Conservation (phyloP, 1,284 basidiomycete genomes). For the Boletus albobrunnescens region DNA sequence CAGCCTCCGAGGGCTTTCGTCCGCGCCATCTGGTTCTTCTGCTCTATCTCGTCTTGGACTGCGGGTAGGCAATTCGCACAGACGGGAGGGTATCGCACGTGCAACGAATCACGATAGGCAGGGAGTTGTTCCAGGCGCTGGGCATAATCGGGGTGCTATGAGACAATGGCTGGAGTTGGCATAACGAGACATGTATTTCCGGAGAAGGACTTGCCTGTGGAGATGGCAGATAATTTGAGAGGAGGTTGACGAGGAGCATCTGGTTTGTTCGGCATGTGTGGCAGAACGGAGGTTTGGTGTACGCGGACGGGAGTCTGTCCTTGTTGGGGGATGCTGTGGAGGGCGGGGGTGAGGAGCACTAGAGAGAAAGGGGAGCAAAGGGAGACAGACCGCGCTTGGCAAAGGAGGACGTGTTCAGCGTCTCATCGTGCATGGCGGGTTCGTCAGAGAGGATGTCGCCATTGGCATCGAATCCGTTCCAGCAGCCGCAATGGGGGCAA, state of each 20-base stretch:
- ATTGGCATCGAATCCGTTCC: constrained; percentile 64
- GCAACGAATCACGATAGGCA: constrained; percentile 68
- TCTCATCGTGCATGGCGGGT: constrained; percentile 82
- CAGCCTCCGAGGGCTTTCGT: constrained; percentile 70
- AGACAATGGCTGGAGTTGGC: not conserved
- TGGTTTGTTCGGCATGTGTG: constrained; percentile 88
- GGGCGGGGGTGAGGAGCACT: constrained; percentile 4
- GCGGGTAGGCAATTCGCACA: constrained; percentile 70
- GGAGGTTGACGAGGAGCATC: constrained; percentile 76
- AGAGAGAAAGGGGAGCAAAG: not conserved
- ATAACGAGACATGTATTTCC: not conserved
- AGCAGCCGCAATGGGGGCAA: constrained; percentile 64
- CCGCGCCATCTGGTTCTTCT: constrained; percentile 78
- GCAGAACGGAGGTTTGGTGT: constrained; percentile 68
- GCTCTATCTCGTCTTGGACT: constrained; percentile 76
- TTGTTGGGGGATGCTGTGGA: constrained; percentile 59
- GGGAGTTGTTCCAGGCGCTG: constrained; percentile 59
- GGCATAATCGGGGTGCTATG: constrained; percentile 68
- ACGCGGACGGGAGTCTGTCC: constrained; percentile 59
- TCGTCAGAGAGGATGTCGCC: constrained; percentile 80
- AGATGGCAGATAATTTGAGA: constrained; percentile 82
- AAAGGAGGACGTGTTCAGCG: constrained; percentile 68
- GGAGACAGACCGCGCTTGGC: constrained; percentile 61
- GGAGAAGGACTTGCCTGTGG: constrained; percentile 47
- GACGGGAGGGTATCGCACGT: constrained; percentile 81